Base-by-base conservation (phyloP, 2,329 filamentous ascomycete species). In the Penicillium sp. region DNA sequence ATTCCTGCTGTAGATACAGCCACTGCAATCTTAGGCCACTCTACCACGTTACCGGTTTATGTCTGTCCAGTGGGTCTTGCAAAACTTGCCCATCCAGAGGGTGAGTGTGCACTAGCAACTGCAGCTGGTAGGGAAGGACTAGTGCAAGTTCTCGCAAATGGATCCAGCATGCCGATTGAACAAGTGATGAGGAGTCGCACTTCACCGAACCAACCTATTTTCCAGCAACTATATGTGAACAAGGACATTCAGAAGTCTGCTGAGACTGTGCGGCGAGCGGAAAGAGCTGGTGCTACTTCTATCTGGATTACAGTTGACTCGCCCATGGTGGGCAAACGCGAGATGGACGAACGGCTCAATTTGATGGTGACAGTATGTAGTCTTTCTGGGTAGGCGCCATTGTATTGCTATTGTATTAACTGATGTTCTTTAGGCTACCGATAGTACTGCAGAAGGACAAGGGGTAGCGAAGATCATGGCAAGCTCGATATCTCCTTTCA, bases 31-130 rank as follows among this genome's bases (percentile, higher is more conserved):
- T 59, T 77, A 8, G 73, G 70, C 0, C 56, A 68, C 16, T 31
- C 57, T 22, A 69, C 69, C 9, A 67, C 69, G 3, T 61, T 78
- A 5, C 77, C 77, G 0, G 63, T 79, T 1, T 77, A 73, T 42
- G 71, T 78, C 31, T 75, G 75, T 1, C 70, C 76, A 0, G 71
- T 73, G 0, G 77, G 73, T 0, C 73, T 78, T 59, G 77, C 76
- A 14, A 75, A 74, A 41, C 69, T 79, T 16, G 75, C 76, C 0
- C 75, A 79, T 57, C 67, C 72, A 2, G 71, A 76, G 7, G 77
- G 76, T 1, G 78, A 80, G 57, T 65, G 74, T 14, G 76, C 75
- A 0, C 69, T 78, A 10, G 74, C 75, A 12, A 62, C 68, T 33
- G 76, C 72, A 3, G 77, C 75, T 11, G 73, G 71, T 0, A 67